These are phyloP conservation scores for Apiospora aurea DNA, from an alignment of 2,329 filamentous ascomycete species.

Conservation along the genomic window DNA sequence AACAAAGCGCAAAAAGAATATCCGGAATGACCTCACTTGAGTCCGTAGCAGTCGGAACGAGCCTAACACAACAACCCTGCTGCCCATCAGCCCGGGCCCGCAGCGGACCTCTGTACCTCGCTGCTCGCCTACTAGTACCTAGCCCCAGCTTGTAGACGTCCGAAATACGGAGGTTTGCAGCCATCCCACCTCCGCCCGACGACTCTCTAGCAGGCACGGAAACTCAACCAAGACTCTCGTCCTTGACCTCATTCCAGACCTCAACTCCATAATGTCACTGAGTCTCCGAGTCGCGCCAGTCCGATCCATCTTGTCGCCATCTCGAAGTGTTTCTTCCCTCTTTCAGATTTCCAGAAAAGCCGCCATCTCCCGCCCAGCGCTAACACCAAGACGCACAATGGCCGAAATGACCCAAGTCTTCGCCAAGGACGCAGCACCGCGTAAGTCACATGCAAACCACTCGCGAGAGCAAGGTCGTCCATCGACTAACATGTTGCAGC, in stretches of 20 bases:
- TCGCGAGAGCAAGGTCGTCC: not conserved
- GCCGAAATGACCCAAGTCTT: conserved; percentile 57
- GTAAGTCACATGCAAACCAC: conserved; percentile 41
- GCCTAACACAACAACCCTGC: conserved; percentile 1
- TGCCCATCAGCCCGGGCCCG: conserved; percentile 15
- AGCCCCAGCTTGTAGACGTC: conserved; percentile 6
- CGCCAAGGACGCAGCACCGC: conserved; percentile 65
- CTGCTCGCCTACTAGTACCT: too few species aligned
- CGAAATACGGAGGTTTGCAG: conserved; percentile 20
- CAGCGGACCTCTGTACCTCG: conserved; percentile 10
- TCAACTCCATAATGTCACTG: not conserved
- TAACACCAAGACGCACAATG: conserved; percentile 46
- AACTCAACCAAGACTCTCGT: conserved; percentile 4
- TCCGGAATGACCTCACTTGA: not conserved
- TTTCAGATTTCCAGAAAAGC: conserved; percentile 13
- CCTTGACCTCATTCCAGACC: not conserved
- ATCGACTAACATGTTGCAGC: conserved; percentile 47
- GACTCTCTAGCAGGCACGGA: not conserved
- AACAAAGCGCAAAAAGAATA: not conserved
- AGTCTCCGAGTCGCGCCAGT: conserved; percentile 5
- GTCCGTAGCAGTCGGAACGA: not conserved
- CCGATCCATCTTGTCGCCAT: conserved; percentile 1
- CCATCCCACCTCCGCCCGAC: conserved; percentile 6
- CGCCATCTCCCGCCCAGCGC: conserved; percentile 33
- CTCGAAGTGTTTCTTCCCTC: conserved; percentile 1